Evolutionary conservation across 1,139 yeast genomes (phyloP).

Genomic region (Blastobotrys aristatus): DNA sequence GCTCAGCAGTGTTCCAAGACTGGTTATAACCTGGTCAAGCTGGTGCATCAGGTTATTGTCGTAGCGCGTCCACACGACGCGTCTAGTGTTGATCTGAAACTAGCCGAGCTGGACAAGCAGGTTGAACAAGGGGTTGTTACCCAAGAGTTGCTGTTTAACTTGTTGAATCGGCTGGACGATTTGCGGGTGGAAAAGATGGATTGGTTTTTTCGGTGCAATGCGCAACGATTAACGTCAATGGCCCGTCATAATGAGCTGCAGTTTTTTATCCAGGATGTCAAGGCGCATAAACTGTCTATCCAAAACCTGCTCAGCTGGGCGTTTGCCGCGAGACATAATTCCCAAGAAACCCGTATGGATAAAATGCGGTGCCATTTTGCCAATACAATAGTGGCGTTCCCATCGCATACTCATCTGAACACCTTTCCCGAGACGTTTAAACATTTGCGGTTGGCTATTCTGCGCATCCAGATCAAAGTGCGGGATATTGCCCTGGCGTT

Average conservation of each 20-base stretch:
- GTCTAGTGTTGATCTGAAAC: not conserved
- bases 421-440: conserved; percentile 23
- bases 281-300: conserved; percentile 16
- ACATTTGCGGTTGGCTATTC: conserved; percentile 21
- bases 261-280: conserved; percentile 22
- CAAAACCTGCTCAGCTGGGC: conserved; percentile 21
- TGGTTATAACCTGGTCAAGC: conserved; percentile 16
- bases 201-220: conserved; percentile 11
- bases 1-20: conserved; percentile 26
- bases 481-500: conserved; percentile 24
- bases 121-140: not conserved
- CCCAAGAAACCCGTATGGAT: not conserved
- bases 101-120: not conserved
- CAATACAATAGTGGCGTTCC: conserved; percentile 17
- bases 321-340: conserved; percentile 1
- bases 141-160: not conserved
- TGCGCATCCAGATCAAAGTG: conserved; percentile 21
- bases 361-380: conserved; percentile 2
- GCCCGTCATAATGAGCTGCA: conserved; percentile 20
- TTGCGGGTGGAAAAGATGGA: conserved; percentile 19
- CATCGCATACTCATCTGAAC: conserved; percentile 16
- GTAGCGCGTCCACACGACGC: conserved; percentile 1
- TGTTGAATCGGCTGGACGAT: conserved; percentile 17
- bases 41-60: conserved; percentile 5
- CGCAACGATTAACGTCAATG: conserved; percentile 6